Evolutionary conservation across 2,329 filamentous ascomycete species (phyloP).

Genomic region (Aspergillus brunneoviolaceus): DNA sequence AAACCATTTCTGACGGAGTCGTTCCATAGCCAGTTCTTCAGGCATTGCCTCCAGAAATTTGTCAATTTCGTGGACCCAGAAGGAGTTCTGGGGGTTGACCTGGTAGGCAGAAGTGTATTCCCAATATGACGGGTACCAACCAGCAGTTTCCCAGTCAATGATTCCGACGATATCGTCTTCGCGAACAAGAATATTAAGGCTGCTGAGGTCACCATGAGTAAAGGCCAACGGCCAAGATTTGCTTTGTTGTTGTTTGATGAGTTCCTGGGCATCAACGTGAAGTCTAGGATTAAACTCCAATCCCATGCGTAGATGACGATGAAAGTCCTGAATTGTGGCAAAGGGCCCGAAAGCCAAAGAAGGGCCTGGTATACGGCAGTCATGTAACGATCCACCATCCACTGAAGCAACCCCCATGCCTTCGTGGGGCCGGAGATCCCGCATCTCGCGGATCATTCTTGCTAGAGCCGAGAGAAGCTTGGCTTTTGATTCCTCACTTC

Average conservation of each 20-base stretch:
- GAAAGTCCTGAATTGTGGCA: slow-evolving; percentile 35
- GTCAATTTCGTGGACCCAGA: slow-evolving; percentile 41
- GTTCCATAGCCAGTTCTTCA: too few relatives aligned
- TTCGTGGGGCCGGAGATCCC: slow-evolving; percentile 27
- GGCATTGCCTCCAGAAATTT: slow-evolving; percentile 29
- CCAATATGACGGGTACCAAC: slow-evolving; percentile 34
- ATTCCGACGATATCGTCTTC: slow-evolving; percentile 45
- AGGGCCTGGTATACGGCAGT: slow-evolving; percentile 30
- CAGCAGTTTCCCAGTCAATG: slow-evolving; percentile 33
- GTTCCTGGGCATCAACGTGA: slow-evolving; percentile 29
- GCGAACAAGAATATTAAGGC: slow-evolving; percentile 32
- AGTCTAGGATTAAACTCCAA: slow-evolving; percentile 29
- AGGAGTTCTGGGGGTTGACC: slow-evolving; percentile 43
- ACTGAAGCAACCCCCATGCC: slow-evolving; percentile 31
- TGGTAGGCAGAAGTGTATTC: slow-evolving; percentile 40
- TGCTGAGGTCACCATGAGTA: slow-evolving; percentile 54
- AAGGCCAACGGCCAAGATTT: slow-evolving; percentile 40
- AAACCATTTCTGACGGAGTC: too few relatives aligned
- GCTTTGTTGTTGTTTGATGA: slow-evolving; percentile 34
- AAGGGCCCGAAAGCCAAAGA: slow-evolving; percentile 35
- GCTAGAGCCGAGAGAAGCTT: slow-evolving; percentile 37
- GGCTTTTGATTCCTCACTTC: slow-evolving; percentile 33
- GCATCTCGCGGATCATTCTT: slow-evolving; percentile 31
- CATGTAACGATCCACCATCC: slow-evolving; percentile 33
- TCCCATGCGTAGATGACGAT: slow-evolving; percentile 35